Percentiles rank a stretch among this genome's conserved stretches.
Conservation (phyloP, 495 filamentous ascomycete genomes). For the Polyplosphaeria fusca region DNA sequence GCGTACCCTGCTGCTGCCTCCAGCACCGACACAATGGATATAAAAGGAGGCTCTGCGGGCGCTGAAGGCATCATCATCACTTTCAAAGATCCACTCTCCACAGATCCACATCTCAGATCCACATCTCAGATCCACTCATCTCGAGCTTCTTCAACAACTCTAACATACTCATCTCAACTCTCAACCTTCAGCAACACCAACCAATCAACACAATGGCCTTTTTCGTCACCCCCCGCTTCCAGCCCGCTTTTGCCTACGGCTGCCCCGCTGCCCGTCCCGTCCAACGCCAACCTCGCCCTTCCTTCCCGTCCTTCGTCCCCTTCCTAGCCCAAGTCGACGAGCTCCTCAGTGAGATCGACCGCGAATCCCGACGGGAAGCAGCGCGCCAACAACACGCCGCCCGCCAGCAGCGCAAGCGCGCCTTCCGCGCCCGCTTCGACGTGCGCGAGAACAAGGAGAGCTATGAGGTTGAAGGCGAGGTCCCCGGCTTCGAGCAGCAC, state of each 20-base stretch:
- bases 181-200: slow-evolving; percentile 4
- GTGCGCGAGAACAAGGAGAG: slow-evolving; percentile 21
- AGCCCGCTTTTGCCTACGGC: slow-evolving; percentile 4
- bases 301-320: slow-evolving; percentile 13
- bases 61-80: slow-evolving; percentile 7
- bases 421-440: slow-evolving; percentile 21
- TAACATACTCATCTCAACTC: slow-evolving; percentile 6
- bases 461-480: slow-evolving; percentile 26
- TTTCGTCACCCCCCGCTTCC: slow-evolving; percentile 26
- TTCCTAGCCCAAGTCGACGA: slow-evolving; percentile 27
- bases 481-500: slow-evolving; percentile 30
- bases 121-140: slow-evolving; percentile 11
- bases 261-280: slow-evolving; percentile 11
- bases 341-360: slow-evolving; percentile 22
- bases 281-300: neutral
- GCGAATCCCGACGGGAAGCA: slow-evolving; percentile 13
- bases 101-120: slow-evolving; percentile 3
- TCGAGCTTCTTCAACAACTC: neutral
- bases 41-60: slow-evolving; percentile 5
- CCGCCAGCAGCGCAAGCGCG: slow-evolving; percentile 24
- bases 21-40: slow-evolving; percentile 14
- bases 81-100: slow-evolving; percentile 14
- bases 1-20: slow-evolving; percentile 12
- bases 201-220: slow-evolving; percentile 21
- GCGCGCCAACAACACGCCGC: neutral